Evolutionary conservation across 768 basidiomycete genomes (phyloP), one percentile per base, ranked within the genome.

Genomic region (Russula abietina): DNA sequence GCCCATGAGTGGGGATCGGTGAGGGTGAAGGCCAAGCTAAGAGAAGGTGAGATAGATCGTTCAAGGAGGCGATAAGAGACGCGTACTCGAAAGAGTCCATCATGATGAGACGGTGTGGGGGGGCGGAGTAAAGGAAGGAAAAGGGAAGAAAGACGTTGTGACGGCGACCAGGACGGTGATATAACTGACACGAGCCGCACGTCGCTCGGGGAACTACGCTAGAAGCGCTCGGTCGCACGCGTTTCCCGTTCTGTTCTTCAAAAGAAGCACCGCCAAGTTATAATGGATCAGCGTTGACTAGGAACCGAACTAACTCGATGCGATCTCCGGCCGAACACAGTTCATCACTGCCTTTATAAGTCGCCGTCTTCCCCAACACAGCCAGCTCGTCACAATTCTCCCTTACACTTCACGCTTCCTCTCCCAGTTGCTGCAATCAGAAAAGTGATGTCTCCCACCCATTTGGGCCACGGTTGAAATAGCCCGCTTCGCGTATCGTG

Each of bases 271-370:
- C 26, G 52, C 58, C 53, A 60, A 52, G 53, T 43, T 50, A 50
- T 59, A 64, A 64, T 64, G 62, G 62, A 64, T 64, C 63, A 64
- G 58, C 63, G 63, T 64, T 59, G 63, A 64, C 63, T n/a, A 64
- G 58, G 58, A 56, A 60, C 63, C 54, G 63, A 64, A 64, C 63
- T 55, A 64, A 64, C 63, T 55, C 54, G 43, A 55, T 55, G 28
- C 58, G 57, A 59, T 59, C 57, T 53, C 53, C 55, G 61, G 41
- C 56, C 55, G 48, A 55, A 51, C 22, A 49, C 48, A 28, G 48
- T 28, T 2, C 43, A n/a, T n/a, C 45, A 46, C 45, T 26, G 14
- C 24, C 48, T 49, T 49, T 49, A 49, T 26, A 49, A 28, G 48
- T 16, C 26, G 14, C 52, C 7, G 32, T 33, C 41, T 53, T 45